A percentile compares a stretch with the other conserved stretches of the same genome.
phyloP scores from a whole-genome alignment of 116 monocot species.

The Iris pallida region DNA sequence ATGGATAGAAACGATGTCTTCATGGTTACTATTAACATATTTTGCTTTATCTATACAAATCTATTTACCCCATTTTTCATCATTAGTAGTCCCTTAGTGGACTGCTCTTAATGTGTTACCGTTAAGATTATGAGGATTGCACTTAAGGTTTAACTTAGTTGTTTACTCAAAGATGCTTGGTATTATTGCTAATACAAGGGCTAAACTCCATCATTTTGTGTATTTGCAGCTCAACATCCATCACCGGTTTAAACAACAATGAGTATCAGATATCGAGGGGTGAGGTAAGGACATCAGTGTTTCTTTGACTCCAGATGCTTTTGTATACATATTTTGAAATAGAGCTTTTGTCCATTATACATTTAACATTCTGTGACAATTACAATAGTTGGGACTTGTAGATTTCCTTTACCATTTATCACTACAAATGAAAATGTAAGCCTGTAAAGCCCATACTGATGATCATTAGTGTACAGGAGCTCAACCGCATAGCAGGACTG shows the following conservation, averaged over 20 bases:
- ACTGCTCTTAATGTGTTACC: too few species aligned
- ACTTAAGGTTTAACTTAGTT: not conserved
- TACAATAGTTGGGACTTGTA: not conserved
- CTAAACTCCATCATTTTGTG: not conserved
- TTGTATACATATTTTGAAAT: too few species aligned
- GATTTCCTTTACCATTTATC: not conserved
- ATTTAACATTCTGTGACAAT: not conserved
- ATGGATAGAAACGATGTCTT: too few species aligned
- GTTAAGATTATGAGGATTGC: too few species aligned
- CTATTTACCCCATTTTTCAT: not conserved
- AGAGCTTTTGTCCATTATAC: not conserved
- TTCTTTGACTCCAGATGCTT: too few species aligned
- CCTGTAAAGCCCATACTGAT: not conserved
- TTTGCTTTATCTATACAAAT: too few species aligned
- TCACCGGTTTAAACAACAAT: conserved; percentile 61
- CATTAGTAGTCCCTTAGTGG: too few species aligned
- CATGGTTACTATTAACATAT: too few species aligned
- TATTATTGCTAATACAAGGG: not conserved
- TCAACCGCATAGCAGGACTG: conserved; percentile 66
- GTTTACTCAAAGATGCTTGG: not conserved
- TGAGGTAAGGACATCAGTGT: conserved; percentile 14
- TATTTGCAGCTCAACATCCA: conserved; percentile 40
- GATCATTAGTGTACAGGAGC: conserved; percentile 42
- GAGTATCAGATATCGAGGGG: conserved; percentile 58
- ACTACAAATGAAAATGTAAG: not conserved